phyloP scores from a whole-genome alignment of 208 protist species.

The Leptomonas seymouri region DNA sequence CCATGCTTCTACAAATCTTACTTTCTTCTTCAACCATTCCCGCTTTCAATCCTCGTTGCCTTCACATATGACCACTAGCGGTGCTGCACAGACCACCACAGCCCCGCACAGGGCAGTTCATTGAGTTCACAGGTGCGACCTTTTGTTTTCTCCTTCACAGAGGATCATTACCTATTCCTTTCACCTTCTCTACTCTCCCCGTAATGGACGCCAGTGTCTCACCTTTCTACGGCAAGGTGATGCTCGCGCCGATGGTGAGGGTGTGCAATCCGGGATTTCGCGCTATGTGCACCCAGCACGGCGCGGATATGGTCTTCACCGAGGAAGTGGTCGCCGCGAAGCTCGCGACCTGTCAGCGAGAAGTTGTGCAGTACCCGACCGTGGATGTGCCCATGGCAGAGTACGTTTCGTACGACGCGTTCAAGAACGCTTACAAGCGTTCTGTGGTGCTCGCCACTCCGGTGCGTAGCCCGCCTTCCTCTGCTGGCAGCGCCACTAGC shows the following conservation, averaged over 20 bases:
- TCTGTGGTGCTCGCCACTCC: conserved; percentile 53
- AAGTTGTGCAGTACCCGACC: conserved; percentile 61
- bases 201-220: conserved; percentile 27
- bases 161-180: conserved; percentile 1
- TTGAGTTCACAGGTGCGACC: too few species aligned
- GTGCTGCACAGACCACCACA: too few species aligned
- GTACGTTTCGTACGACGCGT: conserved; percentile 86
- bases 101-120: too few species aligned
- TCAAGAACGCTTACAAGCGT: conserved; percentile 73
- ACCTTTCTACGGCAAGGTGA: conserved; percentile 69
- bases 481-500: too few species aligned
- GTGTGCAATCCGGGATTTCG: conserved; percentile 93
- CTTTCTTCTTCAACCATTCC: neutral
- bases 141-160: too few species aligned
- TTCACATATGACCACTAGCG: too few species aligned
- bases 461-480: neutral
- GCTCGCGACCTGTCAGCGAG: conserved; percentile 61
- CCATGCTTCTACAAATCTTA: neutral
- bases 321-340: conserved; percentile 98
- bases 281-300: conserved; percentile 87
- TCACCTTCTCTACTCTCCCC: conserved; percentile 20
- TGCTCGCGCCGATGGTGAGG: conserved; percentile 97
- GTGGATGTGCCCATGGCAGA: conserved; percentile 62
- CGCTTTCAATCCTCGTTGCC: too few species aligned
- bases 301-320: conserved; percentile 97